Base-by-base conservation (phyloP, 1,284 basidiomycete genomes). In the Puccinia coronata region DNA sequence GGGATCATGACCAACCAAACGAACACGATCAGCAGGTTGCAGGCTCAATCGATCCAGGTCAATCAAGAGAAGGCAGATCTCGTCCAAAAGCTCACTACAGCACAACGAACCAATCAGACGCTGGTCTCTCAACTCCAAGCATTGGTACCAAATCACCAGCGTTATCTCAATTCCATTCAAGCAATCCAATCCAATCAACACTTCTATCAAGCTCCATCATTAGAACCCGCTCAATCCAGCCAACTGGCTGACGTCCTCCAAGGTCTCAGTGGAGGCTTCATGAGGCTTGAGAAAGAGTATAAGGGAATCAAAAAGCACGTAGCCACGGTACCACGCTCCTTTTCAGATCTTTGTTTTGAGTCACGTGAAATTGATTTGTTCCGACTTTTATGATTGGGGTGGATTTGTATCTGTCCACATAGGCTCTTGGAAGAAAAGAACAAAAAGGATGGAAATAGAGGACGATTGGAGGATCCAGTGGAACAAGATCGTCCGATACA, bases 241-340 rank as follows among this genome's bases (percentile, higher is more conserved):
- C 59, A 39, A 63, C 28, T 63, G 34, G 18, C 39, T 18, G 34
- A 63, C 34, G 41, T 43, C 23, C 41, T 69, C n/a, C 67, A 69
- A n/a, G 67, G 47, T 47, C 67, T 69, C 41, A 49, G 28, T 49
- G 67, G 67, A 20, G 67, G 67, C 2, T 69, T 69, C 41, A 16
- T 28, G 18, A 69, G 34, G 41, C 25, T 69, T 6, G 67, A 69
- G 41, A 69, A n/a, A n/a, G 67, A 69, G 41, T 69, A 69, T 18
- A 12, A 28, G n/a, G 41, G 41, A 28, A 47, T 69, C 23, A 69
- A 49, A 49, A 51, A 69, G 67, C 49, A 18, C n/a, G 67, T 49
- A 23, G 16, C 23, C 11, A 39, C 6, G 31, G 23, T 63, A 63
- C 59, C 14, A 63, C 16, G 11, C 28, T 16, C 8, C 34, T 6